phyloP scores from a whole-genome alignment of 1,139 yeast genomes.

The Candida labiduridarum region DNA sequence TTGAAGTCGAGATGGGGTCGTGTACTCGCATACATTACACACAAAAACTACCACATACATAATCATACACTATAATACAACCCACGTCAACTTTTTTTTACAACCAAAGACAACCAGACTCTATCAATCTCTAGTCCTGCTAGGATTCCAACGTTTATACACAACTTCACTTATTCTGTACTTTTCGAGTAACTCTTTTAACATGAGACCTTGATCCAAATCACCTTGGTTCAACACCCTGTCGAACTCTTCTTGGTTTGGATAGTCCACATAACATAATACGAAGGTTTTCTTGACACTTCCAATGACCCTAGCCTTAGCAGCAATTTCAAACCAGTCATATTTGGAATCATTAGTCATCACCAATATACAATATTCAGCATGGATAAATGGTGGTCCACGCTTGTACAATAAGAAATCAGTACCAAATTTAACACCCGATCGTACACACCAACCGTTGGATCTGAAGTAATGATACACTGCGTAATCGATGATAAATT shows the following conservation, averaged over 20 bases:
- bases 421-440: slow-evolving; percentile 90
- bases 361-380: slow-evolving; percentile 74
- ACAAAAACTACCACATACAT: not conserved
- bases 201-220: slow-evolving; percentile 19
- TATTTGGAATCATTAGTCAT: slow-evolving; percentile 38
- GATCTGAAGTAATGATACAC: slow-evolving; percentile 88
- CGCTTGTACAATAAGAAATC: slow-evolving; percentile 78
- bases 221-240: slow-evolving; percentile 18
- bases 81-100: no score
- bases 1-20: not conserved
- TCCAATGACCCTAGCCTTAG: slow-evolving; percentile 78
- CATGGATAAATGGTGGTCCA: slow-evolving; percentile 96
- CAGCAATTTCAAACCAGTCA: slow-evolving; percentile 65
- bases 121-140: slow-evolving; percentile 69
- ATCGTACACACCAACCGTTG: slow-evolving; percentile 91
- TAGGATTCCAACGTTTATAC: slow-evolving; percentile 82
- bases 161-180: slow-evolving; percentile 64
- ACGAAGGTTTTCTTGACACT: slow-evolving; percentile 83
- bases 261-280: slow-evolving; percentile 63
- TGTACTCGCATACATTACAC: not conserved
- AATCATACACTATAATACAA: not conserved
- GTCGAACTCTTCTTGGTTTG: slow-evolving; percentile 37
- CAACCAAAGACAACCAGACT: no score
- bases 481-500: slow-evolving; percentile 58
- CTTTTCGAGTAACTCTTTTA: slow-evolving; percentile 37